These are phyloP conservation scores for Gentiana dahurica DNA, from an alignment of 257 asterid genomes.

Conservation along the genomic window DNA sequence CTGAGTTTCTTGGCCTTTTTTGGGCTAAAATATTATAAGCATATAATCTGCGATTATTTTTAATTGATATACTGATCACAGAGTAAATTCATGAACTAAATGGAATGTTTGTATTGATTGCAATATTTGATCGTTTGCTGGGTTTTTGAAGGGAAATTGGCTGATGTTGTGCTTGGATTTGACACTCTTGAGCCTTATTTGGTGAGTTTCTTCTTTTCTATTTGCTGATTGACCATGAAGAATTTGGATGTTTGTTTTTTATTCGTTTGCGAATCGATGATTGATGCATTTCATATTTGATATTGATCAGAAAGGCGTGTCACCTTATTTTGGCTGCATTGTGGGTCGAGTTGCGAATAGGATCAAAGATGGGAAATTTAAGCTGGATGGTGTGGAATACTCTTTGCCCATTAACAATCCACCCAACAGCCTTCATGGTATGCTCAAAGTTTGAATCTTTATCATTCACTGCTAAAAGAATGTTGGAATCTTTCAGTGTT, in stretches of 20 bases:
- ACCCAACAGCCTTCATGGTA: constrained; percentile 96
- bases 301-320: constrained; percentile 64
- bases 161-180: constrained; percentile 95
- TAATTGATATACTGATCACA: no score
- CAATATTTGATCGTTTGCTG: not conserved
- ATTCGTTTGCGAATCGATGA: not conserved
- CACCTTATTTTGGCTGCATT: constrained; percentile 91
- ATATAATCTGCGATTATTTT: no score
- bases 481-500: no score
- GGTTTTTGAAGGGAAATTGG: constrained; percentile 47
- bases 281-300: constrained; percentile 1
- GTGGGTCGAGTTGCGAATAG: constrained; percentile 99
- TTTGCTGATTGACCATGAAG: not conserved
- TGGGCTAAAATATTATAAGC: no score
- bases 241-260: not conserved
- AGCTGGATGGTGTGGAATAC: constrained; percentile 55
- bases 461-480: not conserved
- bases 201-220: constrained; percentile 24
- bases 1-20: constrained; percentile 16
- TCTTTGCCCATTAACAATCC: constrained; percentile 82
- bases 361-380: constrained; percentile 81
- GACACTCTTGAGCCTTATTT: constrained; percentile 81
- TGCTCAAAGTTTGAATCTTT: not conserved
- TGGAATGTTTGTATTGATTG: not conserved
- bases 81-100: not conserved